Conservation (phyloP, 805 yeast genomes). For the Saccharomycopsis microspora region DNA sequence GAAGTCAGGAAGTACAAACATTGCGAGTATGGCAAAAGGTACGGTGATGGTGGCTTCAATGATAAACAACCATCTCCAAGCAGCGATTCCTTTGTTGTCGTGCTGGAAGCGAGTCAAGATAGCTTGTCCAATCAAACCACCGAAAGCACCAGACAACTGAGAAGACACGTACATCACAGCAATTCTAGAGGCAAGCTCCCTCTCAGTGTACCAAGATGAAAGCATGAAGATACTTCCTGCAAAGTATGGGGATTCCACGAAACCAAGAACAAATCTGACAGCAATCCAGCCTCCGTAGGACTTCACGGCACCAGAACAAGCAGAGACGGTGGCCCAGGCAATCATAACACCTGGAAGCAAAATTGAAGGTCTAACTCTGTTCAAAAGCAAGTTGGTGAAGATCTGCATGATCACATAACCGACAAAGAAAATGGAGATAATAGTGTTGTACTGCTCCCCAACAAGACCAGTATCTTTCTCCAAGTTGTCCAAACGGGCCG, state of each 20-base stretch:
- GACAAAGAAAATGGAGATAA: constrained; percentile 35
- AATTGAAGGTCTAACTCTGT: constrained; percentile 38
- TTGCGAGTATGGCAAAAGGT: constrained; percentile 24
- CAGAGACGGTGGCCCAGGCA: constrained; percentile 22
- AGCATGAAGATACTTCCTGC: constrained; percentile 31
- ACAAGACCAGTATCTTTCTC: constrained; percentile 33
- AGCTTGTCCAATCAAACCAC: constrained; percentile 42
- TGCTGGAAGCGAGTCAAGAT: constrained; percentile 22
- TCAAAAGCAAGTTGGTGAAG: constrained; percentile 35
- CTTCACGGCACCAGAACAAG: constrained; percentile 35
- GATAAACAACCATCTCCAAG: constrained; percentile 41
- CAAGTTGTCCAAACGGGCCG: constrained; percentile 36
- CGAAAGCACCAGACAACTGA: constrained; percentile 43
- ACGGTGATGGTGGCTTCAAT: constrained; percentile 38
- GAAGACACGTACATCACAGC: constrained; percentile 41
- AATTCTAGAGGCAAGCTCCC: constrained; percentile 36
- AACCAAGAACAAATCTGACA: constrained; percentile 34
- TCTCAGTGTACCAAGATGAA: constrained; percentile 30
- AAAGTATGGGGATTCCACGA: constrained; percentile 33
- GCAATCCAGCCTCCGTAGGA: constrained; percentile 33
- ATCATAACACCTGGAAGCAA: constrained; percentile 39
- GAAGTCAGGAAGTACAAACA: constrained; percentile 30
- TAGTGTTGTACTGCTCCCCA: constrained; percentile 36
- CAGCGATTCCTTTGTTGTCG: constrained; percentile 22
- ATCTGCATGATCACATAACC: constrained; percentile 39